These are phyloP conservation scores for Elaeis guineensis DNA, from an alignment of 176 grass and related monocot genomes.

Conservation along the genomic window DNA sequence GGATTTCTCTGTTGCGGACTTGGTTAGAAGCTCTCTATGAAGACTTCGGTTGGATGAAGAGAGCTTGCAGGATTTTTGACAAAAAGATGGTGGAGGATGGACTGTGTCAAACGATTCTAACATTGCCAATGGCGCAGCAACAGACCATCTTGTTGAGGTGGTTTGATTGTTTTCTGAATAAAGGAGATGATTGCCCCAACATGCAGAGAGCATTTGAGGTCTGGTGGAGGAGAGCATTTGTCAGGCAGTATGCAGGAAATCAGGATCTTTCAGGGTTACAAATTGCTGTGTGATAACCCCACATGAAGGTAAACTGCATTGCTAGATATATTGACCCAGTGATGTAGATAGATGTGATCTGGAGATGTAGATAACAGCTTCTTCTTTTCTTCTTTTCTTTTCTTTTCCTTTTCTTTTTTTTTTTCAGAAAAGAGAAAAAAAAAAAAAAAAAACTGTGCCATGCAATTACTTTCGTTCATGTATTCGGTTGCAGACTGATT, in stretches of 20 bases:
- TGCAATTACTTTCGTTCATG: too few relatives aligned
- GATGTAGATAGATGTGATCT: conserved; percentile 6
- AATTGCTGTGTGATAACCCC: neutral
- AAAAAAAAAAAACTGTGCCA: too few relatives aligned
- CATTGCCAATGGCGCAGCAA: conserved; percentile 14
- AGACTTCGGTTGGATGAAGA: conserved; percentile 23
- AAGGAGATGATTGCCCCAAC: conserved; percentile 18
- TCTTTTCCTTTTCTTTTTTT: neutral
- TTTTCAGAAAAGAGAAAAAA: neutral
- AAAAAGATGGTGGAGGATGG: conserved; percentile 20
- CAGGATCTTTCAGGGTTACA: neutral
- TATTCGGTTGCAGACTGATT: too few relatives aligned
- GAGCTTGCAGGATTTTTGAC: conserved; percentile 3
- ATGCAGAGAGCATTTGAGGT: conserved; percentile 13
- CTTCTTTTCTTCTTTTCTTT: neutral
- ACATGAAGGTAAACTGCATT: neutral
- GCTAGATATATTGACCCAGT: neutral
- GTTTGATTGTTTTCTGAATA: conserved; percentile 20
- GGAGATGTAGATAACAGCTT: neutral
- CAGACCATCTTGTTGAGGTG: conserved; percentile 10
- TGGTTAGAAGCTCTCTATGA: conserved; percentile 17
- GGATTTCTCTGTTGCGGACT: conserved; percentile 7
- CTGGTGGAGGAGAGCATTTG: conserved; percentile 19
- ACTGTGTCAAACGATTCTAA: conserved; percentile 3
- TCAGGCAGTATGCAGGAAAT: conserved; percentile 1